Evolutionary conservation across 192 early-diverging fungal species (phyloP).

Genomic region (Backusella mclennaniae): DNA sequence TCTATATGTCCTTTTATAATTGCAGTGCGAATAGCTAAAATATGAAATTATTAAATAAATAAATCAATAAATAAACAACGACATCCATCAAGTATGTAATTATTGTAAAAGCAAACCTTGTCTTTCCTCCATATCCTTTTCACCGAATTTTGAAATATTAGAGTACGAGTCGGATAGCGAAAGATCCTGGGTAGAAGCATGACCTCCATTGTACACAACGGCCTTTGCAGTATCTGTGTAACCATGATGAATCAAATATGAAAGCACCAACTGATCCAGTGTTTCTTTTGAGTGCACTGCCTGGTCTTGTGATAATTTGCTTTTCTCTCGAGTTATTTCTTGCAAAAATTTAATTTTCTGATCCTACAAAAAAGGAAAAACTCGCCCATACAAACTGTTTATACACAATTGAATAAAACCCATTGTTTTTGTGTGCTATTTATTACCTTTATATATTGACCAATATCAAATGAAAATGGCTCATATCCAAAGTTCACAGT

Average conservation of each 20-base stretch:
- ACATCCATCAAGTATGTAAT: background rate
- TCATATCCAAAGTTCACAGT: conserved; percentile 77
- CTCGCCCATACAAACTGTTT: background rate
- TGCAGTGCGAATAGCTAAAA: conserved; percentile 41
- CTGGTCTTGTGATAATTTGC: background rate
- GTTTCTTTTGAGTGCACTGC: background rate
- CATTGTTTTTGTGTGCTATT: background rate
- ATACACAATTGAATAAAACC: background rate
- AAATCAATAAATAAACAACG: no score
- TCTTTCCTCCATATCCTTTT: conserved; percentile 11
- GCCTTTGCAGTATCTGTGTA: conserved; percentile 74
- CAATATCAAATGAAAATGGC: conserved; percentile 74
- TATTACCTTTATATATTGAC: conserved; percentile 56
- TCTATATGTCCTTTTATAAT: conserved; percentile 77
- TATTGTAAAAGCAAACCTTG: background rate
- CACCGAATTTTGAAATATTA: background rate
- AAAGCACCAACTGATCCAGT: conserved; percentile 68
- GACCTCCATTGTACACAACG: conserved; percentile 34
- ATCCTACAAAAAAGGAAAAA: conserved; percentile 1
- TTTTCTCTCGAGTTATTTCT: background rate
- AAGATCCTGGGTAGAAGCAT: background rate
- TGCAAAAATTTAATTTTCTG: conserved; percentile 16
- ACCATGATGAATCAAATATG: conserved; percentile 84
- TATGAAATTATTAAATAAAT: background rate
- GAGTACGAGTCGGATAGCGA: background rate